Percentiles rank a stretch among this genome's conserved stretches.
phyloP scores from a whole-genome alignment of 108 stramenopile genomes.

The Mediolabrus comicus region DNA sequence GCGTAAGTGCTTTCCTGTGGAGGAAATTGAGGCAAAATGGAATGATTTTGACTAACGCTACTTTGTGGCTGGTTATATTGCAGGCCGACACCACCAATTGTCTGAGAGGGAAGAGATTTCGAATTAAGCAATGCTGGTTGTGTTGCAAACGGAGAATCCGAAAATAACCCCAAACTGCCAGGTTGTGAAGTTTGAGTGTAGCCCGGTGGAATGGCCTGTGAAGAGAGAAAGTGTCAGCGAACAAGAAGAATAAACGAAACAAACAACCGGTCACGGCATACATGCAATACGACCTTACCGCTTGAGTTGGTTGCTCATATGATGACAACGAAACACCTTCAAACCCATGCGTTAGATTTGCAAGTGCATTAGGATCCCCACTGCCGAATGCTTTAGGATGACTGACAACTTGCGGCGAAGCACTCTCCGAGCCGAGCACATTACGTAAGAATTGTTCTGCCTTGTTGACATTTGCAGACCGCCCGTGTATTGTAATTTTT shows the following conservation, averaged over 20 bases:
- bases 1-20: neutral
- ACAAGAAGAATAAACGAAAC: neutral
- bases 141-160: constrained; percentile 4
- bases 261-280: too few species aligned
- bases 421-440: constrained; percentile 77
- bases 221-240: neutral
- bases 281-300: too few species aligned
- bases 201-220: constrained; percentile 21
- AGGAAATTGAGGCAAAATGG: neutral
- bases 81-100: neutral
- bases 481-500: constrained; percentile 76
- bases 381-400: neutral
- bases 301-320: neutral
- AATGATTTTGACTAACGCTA: neutral
- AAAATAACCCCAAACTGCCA: constrained; percentile 13
- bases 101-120: neutral
- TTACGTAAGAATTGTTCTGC: constrained; percentile 79
- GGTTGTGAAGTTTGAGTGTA: constrained; percentile 19
- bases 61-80: neutral
- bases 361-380: neutral
- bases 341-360: neutral
- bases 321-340: constrained; percentile 1
- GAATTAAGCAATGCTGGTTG: constrained; percentile 1
- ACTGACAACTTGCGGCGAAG: constrained; percentile 24
- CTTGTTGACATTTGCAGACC: constrained; percentile 53